Conservation (phyloP, 2,329 filamentous ascomycete genomes). For the Blastomyces percursus region DNA sequence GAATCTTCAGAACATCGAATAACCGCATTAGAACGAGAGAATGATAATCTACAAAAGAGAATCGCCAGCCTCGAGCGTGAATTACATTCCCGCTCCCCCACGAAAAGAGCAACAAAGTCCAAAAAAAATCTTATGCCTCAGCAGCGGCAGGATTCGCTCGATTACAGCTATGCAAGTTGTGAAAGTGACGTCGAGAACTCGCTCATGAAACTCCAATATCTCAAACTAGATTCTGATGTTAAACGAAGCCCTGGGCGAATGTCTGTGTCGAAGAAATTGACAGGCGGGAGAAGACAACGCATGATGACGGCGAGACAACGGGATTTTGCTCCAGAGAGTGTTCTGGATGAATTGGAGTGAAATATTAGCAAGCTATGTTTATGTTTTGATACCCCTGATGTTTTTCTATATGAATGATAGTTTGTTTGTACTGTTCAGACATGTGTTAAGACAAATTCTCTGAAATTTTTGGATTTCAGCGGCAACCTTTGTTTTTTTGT, state of each 20-base stretch:
- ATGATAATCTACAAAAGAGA: conserved; percentile 56
- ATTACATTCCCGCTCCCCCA: conserved; percentile 51
- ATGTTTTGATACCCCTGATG: background rate
- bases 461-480: background rate
- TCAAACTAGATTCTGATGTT: conserved; percentile 27
- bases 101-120: conserved; percentile 35
- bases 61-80: conserved; percentile 56
- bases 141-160: conserved; percentile 16
- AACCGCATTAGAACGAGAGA: conserved; percentile 59
- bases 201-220: conserved; percentile 29
- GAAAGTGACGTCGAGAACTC: conserved; percentile 32
- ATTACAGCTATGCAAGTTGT: conserved; percentile 24
- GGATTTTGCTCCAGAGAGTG: conserved; percentile 36
- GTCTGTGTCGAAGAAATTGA: conserved; percentile 19
- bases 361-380: background rate
- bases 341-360: conserved; percentile 26
- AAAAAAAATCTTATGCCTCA: conserved; percentile 21
- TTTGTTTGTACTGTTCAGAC: background rate
- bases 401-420: background rate
- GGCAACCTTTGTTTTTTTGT: background rate
- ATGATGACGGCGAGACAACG: conserved; percentile 39
- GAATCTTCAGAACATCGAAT: conserved; percentile 47
- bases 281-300: conserved; percentile 31
- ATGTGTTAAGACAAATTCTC: background rate
- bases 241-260: conserved; percentile 17